Evolutionary conservation across 2,329 filamentous ascomycete species (phyloP).

Genomic region (Aspergillus ibericus): DNA sequence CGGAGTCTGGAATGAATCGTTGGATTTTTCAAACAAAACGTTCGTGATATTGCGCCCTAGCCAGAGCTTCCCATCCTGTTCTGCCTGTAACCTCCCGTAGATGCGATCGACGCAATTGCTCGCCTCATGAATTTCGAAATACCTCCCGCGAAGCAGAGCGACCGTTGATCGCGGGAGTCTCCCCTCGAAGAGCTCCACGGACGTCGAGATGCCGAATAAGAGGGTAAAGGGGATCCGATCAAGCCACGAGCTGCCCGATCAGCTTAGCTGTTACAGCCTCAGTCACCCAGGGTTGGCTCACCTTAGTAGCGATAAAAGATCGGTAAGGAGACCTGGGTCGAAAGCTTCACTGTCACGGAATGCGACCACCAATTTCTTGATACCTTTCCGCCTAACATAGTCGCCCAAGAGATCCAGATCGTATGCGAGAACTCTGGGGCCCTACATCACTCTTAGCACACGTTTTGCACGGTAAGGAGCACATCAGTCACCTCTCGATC

Average conservation of each 20-base stretch:
- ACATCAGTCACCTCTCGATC: conserved; percentile 37
- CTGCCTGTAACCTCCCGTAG: conserved; percentile 40
- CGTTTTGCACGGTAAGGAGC: background rate
- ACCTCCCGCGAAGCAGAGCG: conserved; percentile 53
- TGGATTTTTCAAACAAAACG: conserved; percentile 56
- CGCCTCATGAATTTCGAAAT: conserved; percentile 55
- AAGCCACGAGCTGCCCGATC: conserved; percentile 54
- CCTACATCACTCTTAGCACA: conserved; percentile 24
- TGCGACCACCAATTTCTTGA: conserved; percentile 44
- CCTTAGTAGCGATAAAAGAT: conserved; percentile 49
- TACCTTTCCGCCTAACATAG: conserved; percentile 39
- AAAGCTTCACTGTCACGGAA: conserved; percentile 51
- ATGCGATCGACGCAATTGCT: conserved; percentile 48
- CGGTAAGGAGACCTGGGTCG: conserved; percentile 45
- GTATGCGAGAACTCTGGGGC: conserved; percentile 45
- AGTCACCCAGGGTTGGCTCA: conserved; percentile 29
- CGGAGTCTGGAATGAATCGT: conserved; percentile 61
- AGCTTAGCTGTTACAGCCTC: conserved; percentile 19
- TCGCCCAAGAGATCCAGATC: conserved; percentile 48
- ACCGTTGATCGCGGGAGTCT: conserved; percentile 56
- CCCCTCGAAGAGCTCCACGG: conserved; percentile 61
- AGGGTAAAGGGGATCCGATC: conserved; percentile 62
- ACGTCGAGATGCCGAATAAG: conserved; percentile 63
- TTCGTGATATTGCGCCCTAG: conserved; percentile 55
- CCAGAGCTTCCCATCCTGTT: conserved; percentile 44